Evolutionary conservation across 2,329 filamentous ascomycete genomes (phyloP), one percentile per base, ranked within the genome.

Genomic region (Penicillium vulpinum): DNA sequence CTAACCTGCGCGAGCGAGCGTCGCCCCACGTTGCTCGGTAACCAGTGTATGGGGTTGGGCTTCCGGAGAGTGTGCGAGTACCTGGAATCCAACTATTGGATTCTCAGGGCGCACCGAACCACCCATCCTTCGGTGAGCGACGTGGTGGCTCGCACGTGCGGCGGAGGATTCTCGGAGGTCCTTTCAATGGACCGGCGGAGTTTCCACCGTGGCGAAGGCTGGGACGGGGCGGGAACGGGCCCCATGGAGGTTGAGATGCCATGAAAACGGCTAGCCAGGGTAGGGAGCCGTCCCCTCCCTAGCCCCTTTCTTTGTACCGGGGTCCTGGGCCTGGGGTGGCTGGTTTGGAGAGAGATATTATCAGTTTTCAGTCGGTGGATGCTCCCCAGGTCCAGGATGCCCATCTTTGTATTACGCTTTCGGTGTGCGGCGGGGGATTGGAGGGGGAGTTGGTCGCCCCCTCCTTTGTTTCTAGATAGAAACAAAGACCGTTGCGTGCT

Each of bases 181-280:
- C 49, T 59, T 1, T 33, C 54, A 10, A 62, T 62, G 22, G 69
- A 73, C 50, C 52, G 57, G 21, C 62, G 67, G 35, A 21, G 54
- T 7, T 75, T 69, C 50, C 56, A 63, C n/a, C 67, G 72, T 24
- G 72, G 72, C 7, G 64, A 65, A 49, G 70, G 68, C 9, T 74
- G 72, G 72, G 72, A 74, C 61, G 70, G 71, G 7, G 61, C 48
- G 9, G 67, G 62, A 15, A 61, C 62, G 24, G 70, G 70, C 15
- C 64, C 67, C 18, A 66, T 73, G 65, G 70, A 73, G 55, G 59
- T 70, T n/a, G 72, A 73, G 53, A 62, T 31, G 31, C 40, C 29
- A 35, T 41, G 40, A 45, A 31, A 31, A 22, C 26, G 33, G 45
- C 13, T 5, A 21, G 47, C 40, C 13, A 29, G 48, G 38, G 31